Conservation (phyloP, 495 filamentous ascomycete genomes). For the Daldinia decipiens region DNA sequence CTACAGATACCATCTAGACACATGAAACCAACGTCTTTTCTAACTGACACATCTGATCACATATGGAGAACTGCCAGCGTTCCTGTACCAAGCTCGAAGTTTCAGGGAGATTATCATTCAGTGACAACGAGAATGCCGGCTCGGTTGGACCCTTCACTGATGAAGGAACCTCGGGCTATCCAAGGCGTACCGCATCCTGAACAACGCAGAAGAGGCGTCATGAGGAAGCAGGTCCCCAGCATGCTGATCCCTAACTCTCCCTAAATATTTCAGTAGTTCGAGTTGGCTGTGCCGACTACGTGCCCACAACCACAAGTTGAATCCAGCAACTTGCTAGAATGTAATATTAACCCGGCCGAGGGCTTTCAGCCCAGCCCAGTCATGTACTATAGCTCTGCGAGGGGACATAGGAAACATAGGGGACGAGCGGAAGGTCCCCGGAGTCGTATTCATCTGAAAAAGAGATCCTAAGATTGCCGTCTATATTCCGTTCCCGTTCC, state of each 20-base stretch:
- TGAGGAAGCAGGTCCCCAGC: constrained; percentile 79
- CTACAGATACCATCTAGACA: constrained; percentile 47
- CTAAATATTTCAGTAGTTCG: constrained; percentile 17
- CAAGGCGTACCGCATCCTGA: constrained; percentile 77
- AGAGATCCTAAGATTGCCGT: constrained; percentile 4
- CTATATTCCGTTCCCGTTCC: constrained; percentile 5
- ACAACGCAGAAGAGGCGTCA: constrained; percentile 65
- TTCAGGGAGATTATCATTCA: constrained; percentile 71
- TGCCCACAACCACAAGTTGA: constrained; percentile 9
- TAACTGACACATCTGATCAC: constrained; percentile 88
- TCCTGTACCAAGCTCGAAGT: constrained; percentile 75
- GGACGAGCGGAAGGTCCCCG: constrained; percentile 6
- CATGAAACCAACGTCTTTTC: constrained; percentile 70
- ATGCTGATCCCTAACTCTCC: constrained; percentile 58
- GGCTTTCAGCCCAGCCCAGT: constrained; percentile 4
- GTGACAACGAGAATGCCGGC: constrained; percentile 73
- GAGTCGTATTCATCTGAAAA: constrained; percentile 13
- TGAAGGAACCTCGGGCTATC: constrained; percentile 86
- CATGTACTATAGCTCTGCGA: constrained; percentile 39
- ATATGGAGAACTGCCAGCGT: constrained; percentile 91
- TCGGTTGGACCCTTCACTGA: constrained; percentile 83
- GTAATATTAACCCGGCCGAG: constrained; percentile 34
- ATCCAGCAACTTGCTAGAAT: constrained; percentile 24
- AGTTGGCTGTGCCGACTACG: constrained; percentile 15
- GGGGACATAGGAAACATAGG: constrained; percentile 9